Conservation (phyloP, 2,329 filamentous ascomycete genomes). For the Fusarium robinianum region DNA sequence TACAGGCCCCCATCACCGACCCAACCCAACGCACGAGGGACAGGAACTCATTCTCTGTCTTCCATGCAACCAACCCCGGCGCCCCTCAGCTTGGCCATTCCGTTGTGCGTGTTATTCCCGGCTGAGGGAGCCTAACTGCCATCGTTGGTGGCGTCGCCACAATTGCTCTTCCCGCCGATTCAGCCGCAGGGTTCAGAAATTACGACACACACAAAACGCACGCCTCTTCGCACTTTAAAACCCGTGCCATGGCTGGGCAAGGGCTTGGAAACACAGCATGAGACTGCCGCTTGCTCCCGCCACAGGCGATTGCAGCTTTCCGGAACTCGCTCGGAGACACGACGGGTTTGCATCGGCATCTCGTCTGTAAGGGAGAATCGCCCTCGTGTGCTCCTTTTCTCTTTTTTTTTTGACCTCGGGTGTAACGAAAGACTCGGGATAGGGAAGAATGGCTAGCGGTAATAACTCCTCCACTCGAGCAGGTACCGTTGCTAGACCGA, state of each 20-base stretch:
- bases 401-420: neutral
- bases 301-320: conserved; percentile 13
- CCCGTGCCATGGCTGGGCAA: no score
- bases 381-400: neutral
- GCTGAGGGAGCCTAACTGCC: conserved; percentile 7
- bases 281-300: conserved; percentile 13
- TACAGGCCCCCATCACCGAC: conserved; percentile 1
- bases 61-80: neutral
- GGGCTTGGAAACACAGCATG: conserved; percentile 3
- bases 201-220: conserved; percentile 1
- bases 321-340: conserved; percentile 14
- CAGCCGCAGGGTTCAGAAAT: conserved; percentile 22
- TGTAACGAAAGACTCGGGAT: conserved; percentile 2
- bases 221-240: conserved; percentile 1
- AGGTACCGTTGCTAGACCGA: no score
- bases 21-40: no score
- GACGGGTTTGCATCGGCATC: conserved; percentile 15
- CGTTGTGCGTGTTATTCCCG: conserved; percentile 23
- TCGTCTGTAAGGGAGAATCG: neutral
- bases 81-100: neutral
- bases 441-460: neutral
- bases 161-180: conserved; percentile 4
- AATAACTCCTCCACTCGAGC: conserved; percentile 3
- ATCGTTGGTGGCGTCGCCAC: conserved; percentile 19
- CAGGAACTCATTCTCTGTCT: no score